A percentile compares a stretch with the other conserved stretches of the same genome.
Evolutionary conservation across 305 asterid species (phyloP).

Genomic region (Caryopteris hybrid): DNA sequence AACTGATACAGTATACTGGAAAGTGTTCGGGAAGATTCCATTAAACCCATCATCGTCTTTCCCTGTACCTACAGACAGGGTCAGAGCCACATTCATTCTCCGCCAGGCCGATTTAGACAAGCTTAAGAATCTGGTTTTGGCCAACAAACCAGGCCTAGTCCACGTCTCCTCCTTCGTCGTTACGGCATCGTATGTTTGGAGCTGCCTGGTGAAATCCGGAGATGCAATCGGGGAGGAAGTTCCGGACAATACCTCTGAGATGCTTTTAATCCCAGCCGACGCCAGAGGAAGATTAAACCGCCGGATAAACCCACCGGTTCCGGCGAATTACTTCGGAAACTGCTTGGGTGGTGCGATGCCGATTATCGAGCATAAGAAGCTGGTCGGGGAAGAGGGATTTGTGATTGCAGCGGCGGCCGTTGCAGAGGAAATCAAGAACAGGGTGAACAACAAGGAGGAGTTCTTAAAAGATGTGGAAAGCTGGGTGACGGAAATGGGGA

Average conservation of each 20-base stretch:
- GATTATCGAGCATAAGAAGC: neutral
- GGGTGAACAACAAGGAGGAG: slow-evolving; percentile 16
- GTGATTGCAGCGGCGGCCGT: slow-evolving; percentile 22
- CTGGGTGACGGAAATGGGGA: neutral
- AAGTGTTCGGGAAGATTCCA: neutral
- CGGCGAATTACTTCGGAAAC: slow-evolving; percentile 40
- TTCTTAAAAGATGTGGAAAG: slow-evolving; percentile 18
- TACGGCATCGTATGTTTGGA: slow-evolving; percentile 32
- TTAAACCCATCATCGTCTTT: neutral
- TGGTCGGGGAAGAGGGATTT: slow-evolving; percentile 27
- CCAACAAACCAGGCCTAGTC: slow-evolving; percentile 12
- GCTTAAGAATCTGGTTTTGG: slow-evolving; percentile 20
- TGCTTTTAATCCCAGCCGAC: slow-evolving; percentile 18
- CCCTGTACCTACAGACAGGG: slow-evolving; percentile 25
- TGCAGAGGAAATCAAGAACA: slow-evolving; percentile 20
- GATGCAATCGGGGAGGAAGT: slow-evolving; percentile 21
- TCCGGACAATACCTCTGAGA: neutral
- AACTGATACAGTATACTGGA: slow-evolving; percentile 14
- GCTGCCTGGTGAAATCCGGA: slow-evolving; percentile 29
- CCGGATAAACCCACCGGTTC: slow-evolving; percentile 33
- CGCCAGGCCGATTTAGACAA: slow-evolving; percentile 5
- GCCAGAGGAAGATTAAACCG: slow-evolving; percentile 17
- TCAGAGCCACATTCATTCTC: slow-evolving; percentile 33
- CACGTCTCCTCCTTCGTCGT: slow-evolving; percentile 36
- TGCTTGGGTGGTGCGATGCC: slow-evolving; percentile 18